A percentile compares a stretch with the other conserved stretches of the same genome.
phyloP scores from a whole-genome alignment of 1,139 yeast species.

The Scheffersomyces segobiensis region DNA sequence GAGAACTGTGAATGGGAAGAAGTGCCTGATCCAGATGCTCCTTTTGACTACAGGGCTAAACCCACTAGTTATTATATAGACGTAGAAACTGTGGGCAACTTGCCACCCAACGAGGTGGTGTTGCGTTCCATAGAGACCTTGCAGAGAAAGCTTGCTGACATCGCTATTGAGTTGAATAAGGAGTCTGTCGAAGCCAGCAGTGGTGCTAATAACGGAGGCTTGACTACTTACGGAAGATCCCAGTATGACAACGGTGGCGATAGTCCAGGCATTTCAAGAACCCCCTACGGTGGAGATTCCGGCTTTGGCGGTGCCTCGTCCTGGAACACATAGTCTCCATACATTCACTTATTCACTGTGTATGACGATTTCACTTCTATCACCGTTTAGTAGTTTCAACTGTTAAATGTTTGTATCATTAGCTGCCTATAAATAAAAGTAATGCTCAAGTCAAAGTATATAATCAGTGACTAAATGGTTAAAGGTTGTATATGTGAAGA shows the following conservation, averaged over 20 bases:
- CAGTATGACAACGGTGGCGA: conserved; percentile 36
- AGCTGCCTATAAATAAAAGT: not conserved
- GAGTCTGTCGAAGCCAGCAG: conserved; percentile 52
- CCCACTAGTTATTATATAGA: conserved; percentile 83
- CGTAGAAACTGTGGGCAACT: conserved; percentile 89
- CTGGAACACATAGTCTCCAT: not conserved
- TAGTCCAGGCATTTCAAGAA: conserved; percentile 39
- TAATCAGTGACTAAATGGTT: not conserved
- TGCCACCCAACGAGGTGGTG: conserved; percentile 88
- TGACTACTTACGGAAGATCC: conserved; percentile 53
- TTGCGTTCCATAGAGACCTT: conserved; percentile 78
- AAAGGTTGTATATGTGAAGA: too few relatives aligned
- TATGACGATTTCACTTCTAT: not conserved
- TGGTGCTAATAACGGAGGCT: conserved; percentile 42
- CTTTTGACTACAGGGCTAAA: conserved; percentile 80
- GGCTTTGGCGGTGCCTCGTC: conserved; percentile 44
- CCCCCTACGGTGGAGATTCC: conserved; percentile 46
- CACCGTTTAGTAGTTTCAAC: not conserved
- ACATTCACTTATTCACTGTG: not conserved
- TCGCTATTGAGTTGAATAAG: conserved; percentile 76
- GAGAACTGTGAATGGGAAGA: conserved; percentile 95
- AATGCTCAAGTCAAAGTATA: not conserved
- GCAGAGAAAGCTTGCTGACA: conserved; percentile 88
- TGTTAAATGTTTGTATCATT: not conserved
- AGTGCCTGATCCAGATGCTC: conserved; percentile 85